A percentile compares a stretch with the other conserved stretches of the same genome.
Conservation (phyloP, 164 flowering plant species). For the Vitis labrusca region DNA sequence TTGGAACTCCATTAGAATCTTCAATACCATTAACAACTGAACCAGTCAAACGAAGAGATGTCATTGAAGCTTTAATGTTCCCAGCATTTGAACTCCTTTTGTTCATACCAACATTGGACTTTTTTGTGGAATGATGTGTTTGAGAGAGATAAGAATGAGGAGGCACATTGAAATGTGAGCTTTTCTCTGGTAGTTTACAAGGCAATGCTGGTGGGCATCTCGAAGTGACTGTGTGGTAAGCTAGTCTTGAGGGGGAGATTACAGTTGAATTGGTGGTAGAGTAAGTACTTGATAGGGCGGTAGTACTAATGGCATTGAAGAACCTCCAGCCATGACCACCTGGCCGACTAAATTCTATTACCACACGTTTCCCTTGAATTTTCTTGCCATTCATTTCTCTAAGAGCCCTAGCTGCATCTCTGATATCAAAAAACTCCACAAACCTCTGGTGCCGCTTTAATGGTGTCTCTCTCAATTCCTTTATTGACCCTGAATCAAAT, state of each 20-base stretch:
- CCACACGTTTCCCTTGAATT: constrained; percentile 52
- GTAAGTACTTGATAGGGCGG: background rate
- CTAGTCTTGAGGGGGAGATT: too few species aligned
- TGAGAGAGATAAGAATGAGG: constrained; percentile 13
- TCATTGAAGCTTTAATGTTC: constrained; percentile 15
- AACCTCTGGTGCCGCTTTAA: constrained; percentile 63
- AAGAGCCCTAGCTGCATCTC: constrained; percentile 75
- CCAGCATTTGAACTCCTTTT: constrained; percentile 1
- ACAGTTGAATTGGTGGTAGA: background rate
- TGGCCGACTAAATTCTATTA: constrained; percentile 79
- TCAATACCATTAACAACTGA: constrained; percentile 1
- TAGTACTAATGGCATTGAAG: constrained; percentile 9
- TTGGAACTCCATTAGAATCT: background rate
- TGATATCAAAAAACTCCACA: constrained; percentile 73
- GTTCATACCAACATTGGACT: constrained; percentile 3
- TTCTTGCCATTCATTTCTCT: constrained; percentile 68
- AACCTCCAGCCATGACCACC: constrained; percentile 57
- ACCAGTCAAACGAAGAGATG: constrained; percentile 12
- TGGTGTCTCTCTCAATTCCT: constrained; percentile 86
- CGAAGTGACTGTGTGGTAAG: background rate
- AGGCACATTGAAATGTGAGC: background rate
- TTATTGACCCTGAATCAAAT: constrained; percentile 52
- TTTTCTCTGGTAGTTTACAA: background rate
- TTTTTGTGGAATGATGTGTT: constrained; percentile 7
- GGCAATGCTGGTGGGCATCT: constrained; percentile 3